Conservation (phyloP, 768 basidiomycete genomes). For the Jaapia argillacea region DNA sequence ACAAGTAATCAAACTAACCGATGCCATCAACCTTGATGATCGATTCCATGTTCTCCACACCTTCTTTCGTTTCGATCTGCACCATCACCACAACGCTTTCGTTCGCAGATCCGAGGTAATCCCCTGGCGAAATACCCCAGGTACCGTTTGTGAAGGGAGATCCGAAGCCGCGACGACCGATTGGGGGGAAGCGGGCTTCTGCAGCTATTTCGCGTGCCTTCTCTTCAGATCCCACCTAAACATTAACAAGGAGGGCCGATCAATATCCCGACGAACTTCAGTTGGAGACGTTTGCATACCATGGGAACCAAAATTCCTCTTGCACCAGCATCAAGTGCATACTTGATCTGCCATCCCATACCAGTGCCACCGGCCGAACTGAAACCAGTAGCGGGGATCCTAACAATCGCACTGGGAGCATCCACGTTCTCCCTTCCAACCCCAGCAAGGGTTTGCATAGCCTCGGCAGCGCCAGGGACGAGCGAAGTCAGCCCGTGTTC, state of each 20-base stretch:
- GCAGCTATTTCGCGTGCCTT: slow-evolving; percentile 47
- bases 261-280: background rate
- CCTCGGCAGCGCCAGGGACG: slow-evolving; percentile 46
- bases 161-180: slow-evolving; percentile 55
- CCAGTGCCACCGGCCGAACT: slow-evolving; percentile 32
- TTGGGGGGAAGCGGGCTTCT: slow-evolving; percentile 53
- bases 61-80: slow-evolving; percentile 34
- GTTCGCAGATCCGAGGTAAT: slow-evolving; percentile 44
- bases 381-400: slow-evolving; percentile 55
- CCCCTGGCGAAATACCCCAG: slow-evolving; percentile 41
- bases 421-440: slow-evolving; percentile 24
- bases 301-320: slow-evolving; percentile 57
- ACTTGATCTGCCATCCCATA: slow-evolving; percentile 58
- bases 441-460: slow-evolving; percentile 41
- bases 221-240: slow-evolving; percentile 43
- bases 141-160: slow-evolving; percentile 49
- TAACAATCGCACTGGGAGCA: slow-evolving; percentile 45
- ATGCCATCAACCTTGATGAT: slow-evolving; percentile 29
- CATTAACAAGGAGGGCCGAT: slow-evolving; percentile 25
- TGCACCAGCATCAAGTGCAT: slow-evolving; percentile 60
- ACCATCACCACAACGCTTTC: slow-evolving; percentile 22
- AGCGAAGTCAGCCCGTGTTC: slow-evolving; percentile 56
- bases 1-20: slow-evolving; percentile 17
- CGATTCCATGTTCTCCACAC: slow-evolving; percentile 29
- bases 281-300: slow-evolving; percentile 25